Base-by-base conservation (phyloP, 176 grass and related monocot genomes). In the Oryza meridionalis region DNA sequence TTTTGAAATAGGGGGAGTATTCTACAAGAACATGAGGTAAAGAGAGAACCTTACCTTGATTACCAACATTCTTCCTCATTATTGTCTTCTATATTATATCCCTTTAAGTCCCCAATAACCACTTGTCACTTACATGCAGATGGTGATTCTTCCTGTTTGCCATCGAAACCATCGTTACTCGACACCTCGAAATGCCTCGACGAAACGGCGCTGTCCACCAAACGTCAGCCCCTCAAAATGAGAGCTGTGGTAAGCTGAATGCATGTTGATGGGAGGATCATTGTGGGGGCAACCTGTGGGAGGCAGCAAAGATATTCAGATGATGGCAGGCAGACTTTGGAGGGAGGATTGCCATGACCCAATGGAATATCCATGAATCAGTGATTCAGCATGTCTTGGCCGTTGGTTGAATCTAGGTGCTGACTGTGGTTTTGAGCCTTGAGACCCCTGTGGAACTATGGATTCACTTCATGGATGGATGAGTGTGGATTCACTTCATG, bases 251-350 rank as follows among this genome's bases (percentile, higher is more conserved):
- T 4, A 79, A 45, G 82, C 82, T 47, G 61, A 68, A 68, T 68
- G 61, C 47, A 27, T 55, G 76, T 72, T 73, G 79, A 65, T 71
- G 15, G 73, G 67, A 83, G 62, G 79, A 90, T 90, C 84, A 74
- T 78, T 86, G 79, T 79, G 84, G 88, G 79, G 17, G 51, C 51
- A 55, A 19, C 78, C 88, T 73, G 82, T 72, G 45, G 72, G 58
- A 78, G 73, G 67, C 88, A 86, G 72, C 66, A 51, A 40, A 40
- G 79, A 90, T 86, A 90, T 67, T 90, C 84, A 47, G 74, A 90
- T 74, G 78, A 86, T 90, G 67, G 45, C 59, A 61, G 19, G 29
- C 32, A 83, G 79, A 90, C 79, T 73, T 67, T 62, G 58, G 58
- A 67, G 64, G 44, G 73, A 78, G 80, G 79, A 82, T 77, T 77